Evolutionary conservation across 2,329 filamentous ascomycete genomes (phyloP), one percentile per base, ranked within the genome.

Genomic region (Fusarium veterinarium): DNA sequence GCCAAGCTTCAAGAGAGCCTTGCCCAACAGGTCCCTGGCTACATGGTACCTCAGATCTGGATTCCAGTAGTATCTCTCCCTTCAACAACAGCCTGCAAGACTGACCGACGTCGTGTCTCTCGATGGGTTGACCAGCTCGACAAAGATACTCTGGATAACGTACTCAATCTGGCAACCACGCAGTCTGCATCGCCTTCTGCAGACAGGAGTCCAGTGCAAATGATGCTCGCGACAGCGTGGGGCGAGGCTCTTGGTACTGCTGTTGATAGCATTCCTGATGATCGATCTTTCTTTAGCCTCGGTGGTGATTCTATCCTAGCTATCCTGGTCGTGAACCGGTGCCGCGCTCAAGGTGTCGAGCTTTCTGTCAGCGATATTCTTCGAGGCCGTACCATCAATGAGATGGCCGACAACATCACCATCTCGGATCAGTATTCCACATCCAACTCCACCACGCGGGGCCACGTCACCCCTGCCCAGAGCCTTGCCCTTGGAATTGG

Each of bases 11-110:
- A 33, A n/a, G 44, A 55, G 10, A 35, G 30, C 17, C 52, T 65
- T 35, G 30, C 35, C 5, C 38, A 62, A 31, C 40, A 61, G 12
- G 49, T 74, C 8, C 72, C 74, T 1, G 38, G 17, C 30, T 69
- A 75, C 62, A 75, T 75, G 66, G 51, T 74, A 2, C 69, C 64
- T 11, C 60, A 51, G 11, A 45, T 69, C 19, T 64, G 59, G 33
- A 58, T 72, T n/a, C 38, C 37, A 14, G 59, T 56, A 20, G 51
- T 42, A 23, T 11, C 51, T 16, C 28, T 56, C 5, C 49, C 49
- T 40, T 46, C 45, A 33, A 45, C 40, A 57, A 28, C 58, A 57
- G 44, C 69, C 40, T 55, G 49, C 48, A 55, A 61, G 41, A 40
- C 40, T 61, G 48, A 61, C 16, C 48, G 49, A 1, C 59, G 59